Evolutionary conservation across 2,329 filamentous ascomycete genomes (phyloP).

Genomic region (Trichoderma brevicompactum): DNA sequence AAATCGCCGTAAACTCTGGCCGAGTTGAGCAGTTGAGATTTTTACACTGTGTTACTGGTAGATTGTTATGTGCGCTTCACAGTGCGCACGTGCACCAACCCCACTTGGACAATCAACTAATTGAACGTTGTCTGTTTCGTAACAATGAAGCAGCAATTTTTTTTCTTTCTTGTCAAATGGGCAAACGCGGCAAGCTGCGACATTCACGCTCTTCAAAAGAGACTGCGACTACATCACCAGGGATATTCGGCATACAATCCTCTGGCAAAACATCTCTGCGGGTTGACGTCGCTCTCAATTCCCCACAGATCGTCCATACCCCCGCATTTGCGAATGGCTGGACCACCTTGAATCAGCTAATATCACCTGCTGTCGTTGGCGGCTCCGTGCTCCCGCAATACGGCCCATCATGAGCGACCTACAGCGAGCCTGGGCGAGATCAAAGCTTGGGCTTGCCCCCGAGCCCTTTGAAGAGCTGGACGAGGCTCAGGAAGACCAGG

Average conservation of each 20-base stretch:
- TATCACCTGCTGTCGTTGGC: constrained; percentile 13
- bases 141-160: neutral
- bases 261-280: neutral
- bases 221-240: neutral
- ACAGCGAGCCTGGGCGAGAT: constrained; percentile 77
- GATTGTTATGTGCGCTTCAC: neutral
- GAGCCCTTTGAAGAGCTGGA: constrained; percentile 58
- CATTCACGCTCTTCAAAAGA: neutral
- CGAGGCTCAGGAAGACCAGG: constrained; percentile 54
- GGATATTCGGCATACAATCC: neutral
- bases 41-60: neutral
- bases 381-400: constrained; percentile 12
- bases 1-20: no score
- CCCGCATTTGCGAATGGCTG: constrained; percentile 28
- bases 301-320: constrained; percentile 10
- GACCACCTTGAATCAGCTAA: constrained; percentile 13
- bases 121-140: constrained; percentile 9
- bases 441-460: constrained; percentile 66
- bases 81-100: neutral
- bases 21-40: neutral
- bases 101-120: neutral
- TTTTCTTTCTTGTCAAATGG: neutral
- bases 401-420: constrained; percentile 71
- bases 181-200: constrained; percentile 1
- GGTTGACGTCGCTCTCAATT: neutral